A percentile compares a stretch with the other conserved stretches of the same genome.
Conservation (phyloP, 2,329 filamentous ascomycete genomes). For the Arthrobotrys sinensis region DNA sequence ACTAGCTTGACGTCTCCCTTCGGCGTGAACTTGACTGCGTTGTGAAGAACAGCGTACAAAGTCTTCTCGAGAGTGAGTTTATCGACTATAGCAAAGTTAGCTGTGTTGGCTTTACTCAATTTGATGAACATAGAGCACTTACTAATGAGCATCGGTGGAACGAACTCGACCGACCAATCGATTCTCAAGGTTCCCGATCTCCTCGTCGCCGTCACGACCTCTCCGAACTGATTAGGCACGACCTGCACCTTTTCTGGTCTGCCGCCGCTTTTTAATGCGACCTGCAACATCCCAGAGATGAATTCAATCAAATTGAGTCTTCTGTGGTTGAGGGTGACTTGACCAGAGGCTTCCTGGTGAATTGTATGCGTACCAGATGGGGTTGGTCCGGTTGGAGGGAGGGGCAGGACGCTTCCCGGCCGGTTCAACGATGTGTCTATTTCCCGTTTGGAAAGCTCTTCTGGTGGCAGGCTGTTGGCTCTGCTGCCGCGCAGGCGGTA, state of each 20-base stretch:
- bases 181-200: constrained; percentile 55
- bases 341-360: constrained; percentile 59
- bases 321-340: constrained; percentile 58
- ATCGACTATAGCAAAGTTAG: constrained; percentile 55
- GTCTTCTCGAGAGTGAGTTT: constrained; percentile 68
- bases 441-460: constrained; percentile 50
- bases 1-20: constrained; percentile 74
- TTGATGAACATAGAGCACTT: constrained; percentile 58
- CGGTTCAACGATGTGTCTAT: constrained; percentile 56
- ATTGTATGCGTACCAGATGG: constrained; percentile 60
- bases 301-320: constrained; percentile 61
- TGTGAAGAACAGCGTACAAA: constrained; percentile 73
- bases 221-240: constrained; percentile 45
- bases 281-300: constrained; percentile 59
- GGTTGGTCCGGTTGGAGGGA: constrained; percentile 54
- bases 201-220: constrained; percentile 57
- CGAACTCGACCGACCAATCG: constrained; percentile 69
- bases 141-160: constrained; percentile 72
- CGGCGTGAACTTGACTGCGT: constrained; percentile 81
- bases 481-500: constrained; percentile 44
- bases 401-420: constrained; percentile 56
- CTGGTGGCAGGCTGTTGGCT: constrained; percentile 56
- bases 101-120: constrained; percentile 8
- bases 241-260: constrained; percentile 57
- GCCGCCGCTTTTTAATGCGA: constrained; percentile 58